These are phyloP conservation scores for Carex cristatella DNA, from an alignment of 176 grass and related monocot species.

Conservation along the genomic window DNA sequence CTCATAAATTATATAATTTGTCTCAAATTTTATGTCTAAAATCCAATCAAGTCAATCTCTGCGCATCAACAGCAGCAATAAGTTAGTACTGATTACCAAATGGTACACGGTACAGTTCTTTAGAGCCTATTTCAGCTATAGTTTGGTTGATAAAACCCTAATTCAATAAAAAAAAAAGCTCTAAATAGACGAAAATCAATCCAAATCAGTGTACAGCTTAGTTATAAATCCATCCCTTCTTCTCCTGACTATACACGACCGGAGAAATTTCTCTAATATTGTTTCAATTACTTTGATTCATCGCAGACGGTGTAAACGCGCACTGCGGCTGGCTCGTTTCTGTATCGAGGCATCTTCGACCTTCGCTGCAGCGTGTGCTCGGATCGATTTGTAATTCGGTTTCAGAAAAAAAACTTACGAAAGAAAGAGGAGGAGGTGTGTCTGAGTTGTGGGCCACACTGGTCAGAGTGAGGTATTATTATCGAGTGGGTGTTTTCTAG, in stretches of 20 bases:
- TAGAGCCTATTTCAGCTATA: not conserved
- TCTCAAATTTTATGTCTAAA: not conserved
- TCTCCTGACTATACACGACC: not conserved
- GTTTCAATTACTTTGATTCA: slow-evolving; percentile 59
- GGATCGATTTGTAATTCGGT: not conserved
- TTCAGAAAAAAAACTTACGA: not conserved
- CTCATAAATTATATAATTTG: not conserved
- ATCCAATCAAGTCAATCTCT: not conserved
- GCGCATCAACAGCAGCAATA: slow-evolving; percentile 1
- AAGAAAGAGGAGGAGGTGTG: not conserved
- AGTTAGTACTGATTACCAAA: not conserved
- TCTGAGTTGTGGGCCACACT: not conserved
- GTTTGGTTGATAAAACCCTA: not conserved
- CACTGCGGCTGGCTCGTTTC: slow-evolving; percentile 44
- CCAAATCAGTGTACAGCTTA: not conserved
- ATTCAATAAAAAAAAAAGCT: not conserved
- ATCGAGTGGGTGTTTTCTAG: not conserved
- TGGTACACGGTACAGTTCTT: not conserved
- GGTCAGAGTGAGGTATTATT: not conserved
- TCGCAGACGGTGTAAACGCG: slow-evolving; percentile 89
- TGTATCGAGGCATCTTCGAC: slow-evolving; percentile 45
- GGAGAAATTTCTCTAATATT: not conserved
- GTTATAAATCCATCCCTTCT: not conserved
- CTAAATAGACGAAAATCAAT: not conserved
- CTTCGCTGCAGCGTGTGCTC: not conserved